Conservation (phyloP, 2,329 filamentous ascomycete genomes). For the Aspergillus flavus region DNA sequence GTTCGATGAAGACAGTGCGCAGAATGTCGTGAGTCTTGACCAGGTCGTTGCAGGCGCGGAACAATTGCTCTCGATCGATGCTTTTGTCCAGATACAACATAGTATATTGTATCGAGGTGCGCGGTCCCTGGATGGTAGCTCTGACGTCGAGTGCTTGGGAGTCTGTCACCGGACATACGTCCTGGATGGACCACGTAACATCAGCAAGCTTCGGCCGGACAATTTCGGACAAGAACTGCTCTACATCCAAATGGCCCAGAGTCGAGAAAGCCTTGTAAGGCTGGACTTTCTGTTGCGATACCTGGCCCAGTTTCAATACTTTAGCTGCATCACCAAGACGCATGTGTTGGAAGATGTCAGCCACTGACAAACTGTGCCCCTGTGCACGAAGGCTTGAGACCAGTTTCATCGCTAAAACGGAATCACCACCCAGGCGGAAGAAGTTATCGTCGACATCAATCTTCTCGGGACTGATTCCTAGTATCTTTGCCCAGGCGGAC, state of each 20-base stretch:
- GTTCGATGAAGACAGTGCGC: constrained; percentile 64
- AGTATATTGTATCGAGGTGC: constrained; percentile 66
- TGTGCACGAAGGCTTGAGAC: constrained; percentile 49
- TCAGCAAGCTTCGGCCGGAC: constrained; percentile 55
- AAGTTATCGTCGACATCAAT: constrained; percentile 61
- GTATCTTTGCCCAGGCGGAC: constrained; percentile 34
- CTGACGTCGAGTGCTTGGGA: constrained; percentile 62
- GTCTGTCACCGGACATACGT: constrained; percentile 60
- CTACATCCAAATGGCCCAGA: constrained; percentile 40
- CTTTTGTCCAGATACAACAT: constrained; percentile 59
- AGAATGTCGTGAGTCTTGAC: constrained; percentile 63
- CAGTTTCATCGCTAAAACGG: constrained; percentile 61
- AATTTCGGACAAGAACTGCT: constrained; percentile 47
- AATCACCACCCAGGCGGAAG: constrained; percentile 64
- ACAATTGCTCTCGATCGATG: constrained; percentile 52
- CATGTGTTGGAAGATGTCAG: constrained; percentile 53
- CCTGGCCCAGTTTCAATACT: constrained; percentile 45
- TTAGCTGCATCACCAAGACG: constrained; percentile 57
- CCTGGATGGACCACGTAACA: constrained; percentile 52
- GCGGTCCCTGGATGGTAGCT: constrained; percentile 59
- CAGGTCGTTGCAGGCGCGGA: constrained; percentile 47
- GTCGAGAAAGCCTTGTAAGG: constrained; percentile 55
- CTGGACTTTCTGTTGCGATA: constrained; percentile 22
- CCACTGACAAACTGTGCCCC: constrained; percentile 49
- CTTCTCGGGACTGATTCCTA: constrained; percentile 34